Evolutionary conservation across 257 asterid species (phyloP).

Genomic region (Rubia yunnanensis): DNA sequence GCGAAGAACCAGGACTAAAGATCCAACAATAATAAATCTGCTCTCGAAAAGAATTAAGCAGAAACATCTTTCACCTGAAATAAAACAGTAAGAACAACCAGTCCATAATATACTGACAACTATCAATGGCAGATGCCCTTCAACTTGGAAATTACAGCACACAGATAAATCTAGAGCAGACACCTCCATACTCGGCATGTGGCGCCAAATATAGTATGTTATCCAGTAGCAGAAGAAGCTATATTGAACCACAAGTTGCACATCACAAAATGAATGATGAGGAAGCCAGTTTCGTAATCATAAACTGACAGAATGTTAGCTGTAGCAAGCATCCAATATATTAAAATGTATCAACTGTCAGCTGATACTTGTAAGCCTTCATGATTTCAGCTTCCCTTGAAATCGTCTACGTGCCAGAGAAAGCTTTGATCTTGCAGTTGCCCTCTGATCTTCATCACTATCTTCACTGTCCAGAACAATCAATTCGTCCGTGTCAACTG

Average conservation of each 20-base stretch:
- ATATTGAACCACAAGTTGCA: not conserved
- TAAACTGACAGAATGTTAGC: not conserved
- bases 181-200: not conserved
- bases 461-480: constrained; percentile 80
- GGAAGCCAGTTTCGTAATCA: not conserved
- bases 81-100: not conserved
- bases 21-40: not conserved
- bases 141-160: not conserved
- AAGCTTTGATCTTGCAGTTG: constrained; percentile 44
- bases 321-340: not conserved
- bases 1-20: not conserved
- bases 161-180: not conserved
- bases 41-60: not conserved
- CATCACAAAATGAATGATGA: not conserved
- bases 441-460: constrained; percentile 46
- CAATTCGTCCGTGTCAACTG: constrained; percentile 34
- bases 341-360: not conserved
- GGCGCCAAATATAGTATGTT: not conserved
- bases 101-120: not conserved
- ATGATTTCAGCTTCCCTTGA: constrained; percentile 39
- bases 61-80: not conserved
- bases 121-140: not conserved
- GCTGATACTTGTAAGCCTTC: not conserved
- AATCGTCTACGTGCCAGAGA: constrained; percentile 38
- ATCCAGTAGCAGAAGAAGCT: not conserved